Evolutionary conservation across 202 grass and related monocot genomes (phyloP).

Genomic region (Setaria italica): DNA sequence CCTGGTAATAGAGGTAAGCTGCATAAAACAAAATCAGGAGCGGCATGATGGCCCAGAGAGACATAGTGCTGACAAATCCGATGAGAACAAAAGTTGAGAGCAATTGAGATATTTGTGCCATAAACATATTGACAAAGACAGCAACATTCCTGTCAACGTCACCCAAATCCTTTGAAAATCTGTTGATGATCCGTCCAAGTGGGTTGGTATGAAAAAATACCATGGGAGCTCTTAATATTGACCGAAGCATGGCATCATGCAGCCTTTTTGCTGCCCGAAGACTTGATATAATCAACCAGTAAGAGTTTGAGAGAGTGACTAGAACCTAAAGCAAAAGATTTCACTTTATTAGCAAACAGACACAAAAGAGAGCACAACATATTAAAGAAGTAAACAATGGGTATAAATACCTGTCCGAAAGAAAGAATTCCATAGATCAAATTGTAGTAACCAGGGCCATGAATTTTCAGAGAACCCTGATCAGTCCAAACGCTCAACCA

Average conservation of each 20-base stretch:
- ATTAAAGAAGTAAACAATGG: not conserved
- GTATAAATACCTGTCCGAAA: constrained; percentile 78
- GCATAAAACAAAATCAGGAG: constrained; percentile 97
- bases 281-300: constrained; percentile 90
- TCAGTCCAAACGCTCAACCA: constrained; percentile 98
- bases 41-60: constrained; percentile 99
- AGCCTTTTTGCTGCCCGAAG: constrained; percentile 81
- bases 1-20: constrained; percentile 98
- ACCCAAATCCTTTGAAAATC: constrained; percentile 97
- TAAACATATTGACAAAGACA: constrained; percentile 90
- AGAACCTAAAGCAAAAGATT: constrained; percentile 61
- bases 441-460: constrained; percentile 85
- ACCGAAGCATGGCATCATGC: constrained; percentile 92
- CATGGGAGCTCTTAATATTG: constrained; percentile 98
- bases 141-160: constrained; percentile 92
- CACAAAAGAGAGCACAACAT: not conserved
- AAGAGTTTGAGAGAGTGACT: constrained; percentile 83
- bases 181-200: constrained; percentile 97
- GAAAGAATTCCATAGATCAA: constrained; percentile 89
- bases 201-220: constrained; percentile 99
- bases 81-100: constrained; percentile 98
- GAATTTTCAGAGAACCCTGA: constrained; percentile 76
- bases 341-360: constrained; percentile 18
- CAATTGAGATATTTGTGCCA: constrained; percentile 93
- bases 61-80: constrained; percentile 93